phyloP scores from a whole-genome alignment of 495 filamentous ascomycete species.

The Oidiodendron maius region DNA sequence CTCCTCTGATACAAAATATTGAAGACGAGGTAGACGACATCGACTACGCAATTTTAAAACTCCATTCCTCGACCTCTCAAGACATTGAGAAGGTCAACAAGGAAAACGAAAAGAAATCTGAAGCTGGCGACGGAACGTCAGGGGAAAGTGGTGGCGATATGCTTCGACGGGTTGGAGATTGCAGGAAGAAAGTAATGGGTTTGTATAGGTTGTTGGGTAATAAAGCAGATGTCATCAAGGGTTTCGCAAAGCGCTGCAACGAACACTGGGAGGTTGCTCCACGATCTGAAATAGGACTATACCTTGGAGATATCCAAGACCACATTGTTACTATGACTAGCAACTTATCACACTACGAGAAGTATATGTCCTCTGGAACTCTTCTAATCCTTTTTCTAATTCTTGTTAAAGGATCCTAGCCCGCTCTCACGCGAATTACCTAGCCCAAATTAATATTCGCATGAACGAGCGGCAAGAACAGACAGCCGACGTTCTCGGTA shows the following conservation, averaged over 20 bases:
- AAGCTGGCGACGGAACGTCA: conserved; percentile 36
- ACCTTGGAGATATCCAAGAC: conserved; percentile 96
- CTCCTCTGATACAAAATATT: conserved; percentile 81
- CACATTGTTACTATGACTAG: conserved; percentile 98
- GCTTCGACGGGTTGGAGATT: conserved; percentile 85
- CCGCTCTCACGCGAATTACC: conserved; percentile 90
- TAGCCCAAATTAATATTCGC: conserved; percentile 85
- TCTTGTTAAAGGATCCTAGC: conserved; percentile 64
- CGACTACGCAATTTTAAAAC: conserved; percentile 70
- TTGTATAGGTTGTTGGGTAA: conserved; percentile 89
- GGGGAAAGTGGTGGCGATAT: conserved; percentile 67
- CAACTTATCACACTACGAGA: conserved; percentile 93
- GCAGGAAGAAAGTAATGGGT: conserved; percentile 93
- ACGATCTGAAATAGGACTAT: conserved; percentile 88
- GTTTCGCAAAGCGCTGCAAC: conserved; percentile 97
- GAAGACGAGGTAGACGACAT: conserved; percentile 88
- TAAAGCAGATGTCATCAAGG: conserved; percentile 98
- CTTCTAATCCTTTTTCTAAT: not conserved
- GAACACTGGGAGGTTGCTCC: conserved; percentile 97
- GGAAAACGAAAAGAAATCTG: conserved; percentile 38
- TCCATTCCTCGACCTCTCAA: conserved; percentile 53
- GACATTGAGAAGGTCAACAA: conserved; percentile 28
- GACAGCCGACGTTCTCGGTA: conserved; percentile 89
- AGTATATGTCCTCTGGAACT: conserved; percentile 47
- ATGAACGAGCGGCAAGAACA: conserved; percentile 98